phyloP scores from a whole-genome alignment of 2,329 filamentous ascomycete species.

The Thelonectria olida region DNA sequence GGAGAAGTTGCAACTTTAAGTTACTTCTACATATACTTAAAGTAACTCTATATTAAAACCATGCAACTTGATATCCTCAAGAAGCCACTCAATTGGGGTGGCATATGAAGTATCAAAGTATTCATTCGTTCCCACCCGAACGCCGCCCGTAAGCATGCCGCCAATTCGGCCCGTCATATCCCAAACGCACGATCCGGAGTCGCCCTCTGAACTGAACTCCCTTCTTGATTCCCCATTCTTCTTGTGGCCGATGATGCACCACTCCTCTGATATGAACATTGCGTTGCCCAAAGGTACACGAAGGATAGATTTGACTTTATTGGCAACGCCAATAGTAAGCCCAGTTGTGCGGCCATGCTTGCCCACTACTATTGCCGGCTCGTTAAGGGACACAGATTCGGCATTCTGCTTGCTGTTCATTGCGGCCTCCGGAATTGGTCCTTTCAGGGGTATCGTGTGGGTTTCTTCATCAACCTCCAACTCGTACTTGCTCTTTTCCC shows the following conservation, averaged over 20 bases:
- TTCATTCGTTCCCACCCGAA: fast-evolving
- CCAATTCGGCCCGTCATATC: not conserved
- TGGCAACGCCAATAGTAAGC: conserved; percentile 1
- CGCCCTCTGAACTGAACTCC: not conserved
- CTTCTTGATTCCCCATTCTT: fast-evolving
- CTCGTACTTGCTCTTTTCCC: no score
- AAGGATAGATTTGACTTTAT: not conserved
- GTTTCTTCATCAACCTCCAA: no score
- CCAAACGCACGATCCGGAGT: conserved; percentile 13
- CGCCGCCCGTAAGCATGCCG: not conserved
- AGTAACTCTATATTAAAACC: conserved; percentile 12
- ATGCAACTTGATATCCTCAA: conserved; percentile 4
- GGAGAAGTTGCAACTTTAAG: no score
- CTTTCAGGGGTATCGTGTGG: not conserved
- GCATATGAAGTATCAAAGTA: not conserved
- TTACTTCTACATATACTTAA: no score
- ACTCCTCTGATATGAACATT: conserved; percentile 5
- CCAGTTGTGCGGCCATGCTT: not conserved
- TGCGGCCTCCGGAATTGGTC: not conserved
- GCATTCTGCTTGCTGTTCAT: not conserved
- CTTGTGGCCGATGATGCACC: conserved; percentile 6
- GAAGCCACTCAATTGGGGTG: conserved; percentile 19
- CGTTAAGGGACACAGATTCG: not conserved
- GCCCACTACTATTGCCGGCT: not conserved
- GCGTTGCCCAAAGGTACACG: not conserved